Percentiles rank a stretch among this genome's conserved stretches.
Conservation (phyloP, 768 basidiomycete species). For the Pulveroboletus frians region DNA sequence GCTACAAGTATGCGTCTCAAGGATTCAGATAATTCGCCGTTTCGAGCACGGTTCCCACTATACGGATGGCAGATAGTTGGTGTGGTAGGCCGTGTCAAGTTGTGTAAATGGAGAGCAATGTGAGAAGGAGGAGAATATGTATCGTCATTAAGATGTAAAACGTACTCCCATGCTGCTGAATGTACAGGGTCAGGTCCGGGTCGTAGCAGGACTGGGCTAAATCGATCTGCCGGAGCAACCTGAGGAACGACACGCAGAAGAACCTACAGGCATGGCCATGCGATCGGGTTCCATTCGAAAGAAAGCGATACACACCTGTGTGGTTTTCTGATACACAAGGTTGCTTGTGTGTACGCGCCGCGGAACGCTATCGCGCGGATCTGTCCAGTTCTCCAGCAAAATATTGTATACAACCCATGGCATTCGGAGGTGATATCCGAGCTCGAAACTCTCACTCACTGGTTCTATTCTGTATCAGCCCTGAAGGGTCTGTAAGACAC, state of each 20-base stretch:
- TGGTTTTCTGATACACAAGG: slow-evolving; percentile 32
- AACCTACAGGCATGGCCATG: slow-evolving; percentile 24
- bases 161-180: slow-evolving; percentile 30
- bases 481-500: slow-evolving; percentile 30
- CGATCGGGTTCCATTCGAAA: slow-evolving; percentile 17
- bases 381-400: slow-evolving; percentile 24
- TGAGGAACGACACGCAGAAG: slow-evolving; percentile 32
- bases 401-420: slow-evolving; percentile 18
- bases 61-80: slow-evolving; percentile 25
- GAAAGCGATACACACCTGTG: slow-evolving; percentile 30
- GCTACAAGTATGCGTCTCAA: slow-evolving; percentile 26
- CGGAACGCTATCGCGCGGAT: slow-evolving; percentile 22
- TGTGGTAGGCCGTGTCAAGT: slow-evolving; percentile 31
- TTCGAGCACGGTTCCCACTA: slow-evolving; percentile 19
- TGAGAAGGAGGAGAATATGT: slow-evolving; percentile 1
- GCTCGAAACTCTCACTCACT: slow-evolving; percentile 8
- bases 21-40: slow-evolving; percentile 25
- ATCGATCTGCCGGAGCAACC: slow-evolving; percentile 21
- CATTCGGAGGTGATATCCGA: slow-evolving; percentile 20
- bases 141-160: slow-evolving; percentile 14
- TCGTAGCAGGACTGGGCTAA: slow-evolving; percentile 27
- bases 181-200: slow-evolving; percentile 27
- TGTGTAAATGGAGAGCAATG: slow-evolving; percentile 12
- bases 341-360: slow-evolving; percentile 31
- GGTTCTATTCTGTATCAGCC: slow-evolving; percentile 23